Conservation (phyloP, 371 early-diverging fungal genomes). For the Apophysomyces variabilis region DNA sequence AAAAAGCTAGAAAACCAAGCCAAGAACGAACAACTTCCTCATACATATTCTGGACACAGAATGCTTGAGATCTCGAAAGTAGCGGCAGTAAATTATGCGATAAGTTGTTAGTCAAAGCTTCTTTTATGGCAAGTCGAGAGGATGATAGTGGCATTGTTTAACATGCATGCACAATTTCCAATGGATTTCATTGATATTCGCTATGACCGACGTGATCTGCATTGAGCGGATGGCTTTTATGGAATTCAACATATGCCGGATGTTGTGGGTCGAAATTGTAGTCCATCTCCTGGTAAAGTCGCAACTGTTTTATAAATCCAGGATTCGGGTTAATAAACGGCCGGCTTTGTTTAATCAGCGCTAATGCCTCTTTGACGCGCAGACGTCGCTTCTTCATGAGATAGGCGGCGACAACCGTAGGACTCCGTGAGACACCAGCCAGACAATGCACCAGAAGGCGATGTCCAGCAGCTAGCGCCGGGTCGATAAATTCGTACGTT, state of each 20-base stretch:
- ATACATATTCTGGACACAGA: too few relatives aligned
- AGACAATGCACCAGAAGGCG: constrained; percentile 66
- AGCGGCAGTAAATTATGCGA: too few relatives aligned
- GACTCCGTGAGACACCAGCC: constrained; percentile 54
- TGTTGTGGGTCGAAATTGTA: constrained; percentile 57
- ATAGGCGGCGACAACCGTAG: constrained; percentile 62
- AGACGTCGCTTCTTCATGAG: constrained; percentile 64
- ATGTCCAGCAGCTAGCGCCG: constrained; percentile 47
- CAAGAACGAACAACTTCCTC: too few relatives aligned
- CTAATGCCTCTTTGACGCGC: constrained; percentile 59
- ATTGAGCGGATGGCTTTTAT: constrained; percentile 44
- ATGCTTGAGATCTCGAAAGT: too few relatives aligned
- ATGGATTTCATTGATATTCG: constrained; percentile 16
- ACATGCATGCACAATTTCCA: too few relatives aligned
- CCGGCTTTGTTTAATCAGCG: constrained; percentile 52
- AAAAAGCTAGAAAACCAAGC: background rate
- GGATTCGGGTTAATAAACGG: constrained; percentile 72
- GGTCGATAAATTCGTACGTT: constrained; percentile 63
- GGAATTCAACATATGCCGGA: constrained; percentile 68
- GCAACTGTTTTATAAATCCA: constrained; percentile 74
- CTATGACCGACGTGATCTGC: constrained; percentile 43
- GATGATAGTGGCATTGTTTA: too few relatives aligned
- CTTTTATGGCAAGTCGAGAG: too few relatives aligned
- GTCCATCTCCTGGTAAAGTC: constrained; percentile 66
- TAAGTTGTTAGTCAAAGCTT: too few relatives aligned